Evolutionary conservation across 169 alveolate species (phyloP).

Genomic region (Cryptosporidium sp.): DNA sequence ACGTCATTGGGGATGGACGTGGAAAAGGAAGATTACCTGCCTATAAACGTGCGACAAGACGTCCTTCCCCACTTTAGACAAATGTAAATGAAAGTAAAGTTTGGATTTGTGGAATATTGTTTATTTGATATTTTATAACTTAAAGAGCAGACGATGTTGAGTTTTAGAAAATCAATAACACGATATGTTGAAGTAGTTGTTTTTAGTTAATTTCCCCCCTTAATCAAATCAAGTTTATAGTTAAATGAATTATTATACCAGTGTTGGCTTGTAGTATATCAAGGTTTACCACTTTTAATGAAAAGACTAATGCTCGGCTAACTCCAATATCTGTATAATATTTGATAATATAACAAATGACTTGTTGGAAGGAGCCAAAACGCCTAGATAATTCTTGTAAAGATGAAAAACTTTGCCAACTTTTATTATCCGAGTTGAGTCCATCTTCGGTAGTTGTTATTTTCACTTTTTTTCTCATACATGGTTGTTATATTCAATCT

Average conservation of each 20-base stretch:
- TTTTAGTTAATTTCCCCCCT: background rate
- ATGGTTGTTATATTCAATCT: background rate
- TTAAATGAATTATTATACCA: too few species aligned
- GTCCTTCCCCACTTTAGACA: background rate
- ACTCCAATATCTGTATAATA: too few species aligned
- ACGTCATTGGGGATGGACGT: conserved; percentile 75
- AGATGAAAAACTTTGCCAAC: too few species aligned
- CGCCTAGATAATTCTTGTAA: too few species aligned
- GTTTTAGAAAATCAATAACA: background rate
- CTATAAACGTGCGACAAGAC: conserved; percentile 44
- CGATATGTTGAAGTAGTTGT: background rate
- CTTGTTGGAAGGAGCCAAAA: background rate
- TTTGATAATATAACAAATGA: background rate
- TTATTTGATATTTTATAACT: too few species aligned
- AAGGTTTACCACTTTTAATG: too few species aligned
- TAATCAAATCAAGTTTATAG: too few species aligned
- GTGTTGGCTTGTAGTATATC: too few species aligned
- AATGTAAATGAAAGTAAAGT: background rate
- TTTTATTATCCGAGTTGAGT: background rate
- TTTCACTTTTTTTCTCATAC: background rate
- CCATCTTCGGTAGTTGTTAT: too few species aligned
- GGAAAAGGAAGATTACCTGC: conserved; percentile 58
- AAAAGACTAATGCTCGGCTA: background rate
- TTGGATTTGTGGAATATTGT: too few species aligned
- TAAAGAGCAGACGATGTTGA: too few species aligned